Evolutionary conservation across 495 filamentous ascomycete genomes (phyloP).

Genomic region (Xylaria intraflava): DNA sequence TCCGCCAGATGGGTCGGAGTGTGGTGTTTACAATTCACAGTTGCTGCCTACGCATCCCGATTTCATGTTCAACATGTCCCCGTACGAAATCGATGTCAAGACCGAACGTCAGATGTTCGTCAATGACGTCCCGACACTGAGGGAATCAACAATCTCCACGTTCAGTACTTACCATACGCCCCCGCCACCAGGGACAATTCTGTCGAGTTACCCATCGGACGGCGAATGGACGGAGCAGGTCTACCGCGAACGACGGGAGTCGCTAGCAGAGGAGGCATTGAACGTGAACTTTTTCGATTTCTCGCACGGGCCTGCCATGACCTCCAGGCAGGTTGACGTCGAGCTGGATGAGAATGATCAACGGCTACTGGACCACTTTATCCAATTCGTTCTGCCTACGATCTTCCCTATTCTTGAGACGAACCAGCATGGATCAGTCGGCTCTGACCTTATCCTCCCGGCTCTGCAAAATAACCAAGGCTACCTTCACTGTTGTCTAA

Average conservation of each 20-base stretch:
- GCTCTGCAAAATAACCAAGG: slow-evolving; percentile 84
- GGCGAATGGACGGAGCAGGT: slow-evolving; percentile 74
- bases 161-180: slow-evolving; percentile 83
- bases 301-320: slow-evolving; percentile 49
- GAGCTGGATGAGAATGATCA: slow-evolving; percentile 86
- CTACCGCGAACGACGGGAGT: slow-evolving; percentile 58
- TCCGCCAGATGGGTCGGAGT: slow-evolving; percentile 50
- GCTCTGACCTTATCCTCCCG: slow-evolving; percentile 73
- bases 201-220: slow-evolving; percentile 57
- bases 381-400: slow-evolving; percentile 76
- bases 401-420: slow-evolving; percentile 89
- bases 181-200: slow-evolving; percentile 53
- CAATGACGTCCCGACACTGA: slow-evolving; percentile 75
- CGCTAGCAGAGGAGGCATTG: slow-evolving; percentile 56
- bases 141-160: slow-evolving; percentile 78
- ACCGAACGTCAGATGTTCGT: slow-evolving; percentile 93
- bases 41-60: slow-evolving; percentile 33
- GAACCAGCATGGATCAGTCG: slow-evolving; percentile 72
- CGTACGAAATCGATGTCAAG: slow-evolving; percentile 92
- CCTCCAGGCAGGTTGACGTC: slow-evolving; percentile 60
- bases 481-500: slow-evolving; percentile 93
- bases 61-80: slow-evolving; percentile 54
- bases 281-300: slow-evolving; percentile 76
- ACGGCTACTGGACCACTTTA: slow-evolving; percentile 83
- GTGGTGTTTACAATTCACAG: slow-evolving; percentile 54